A percentile compares a stretch with the other conserved stretches of the same genome.
These are phyloP conservation scores for Aspergillus cristatus DNA, from an alignment of 495 filamentous ascomycete species.

Conservation along the genomic window DNA sequence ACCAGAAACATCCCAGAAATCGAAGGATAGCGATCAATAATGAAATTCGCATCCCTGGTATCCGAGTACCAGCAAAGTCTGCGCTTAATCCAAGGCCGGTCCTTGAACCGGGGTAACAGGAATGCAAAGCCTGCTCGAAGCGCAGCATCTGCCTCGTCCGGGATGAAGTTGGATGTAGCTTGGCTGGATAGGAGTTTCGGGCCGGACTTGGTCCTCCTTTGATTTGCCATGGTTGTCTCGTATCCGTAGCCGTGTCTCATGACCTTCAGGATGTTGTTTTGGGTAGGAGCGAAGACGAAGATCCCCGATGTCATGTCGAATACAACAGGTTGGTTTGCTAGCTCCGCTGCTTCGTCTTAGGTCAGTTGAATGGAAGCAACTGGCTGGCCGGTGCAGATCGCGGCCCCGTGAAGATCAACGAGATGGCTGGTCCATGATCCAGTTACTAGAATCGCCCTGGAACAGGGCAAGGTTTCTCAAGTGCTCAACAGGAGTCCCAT, in stretches of 20 bases:
- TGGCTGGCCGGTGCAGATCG: slow-evolving; percentile 43
- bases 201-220: slow-evolving; percentile 1
- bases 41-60: slow-evolving; percentile 13
- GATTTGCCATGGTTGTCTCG: slow-evolving; percentile 25
- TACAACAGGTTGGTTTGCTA: slow-evolving; percentile 20
- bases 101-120: slow-evolving; percentile 46
- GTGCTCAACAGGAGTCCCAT: too few species aligned
- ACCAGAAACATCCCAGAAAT: slow-evolving; percentile 7
- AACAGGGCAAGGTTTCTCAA: slow-evolving; percentile 1
- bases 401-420: slow-evolving; percentile 57
- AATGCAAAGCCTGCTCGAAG: slow-evolving; percentile 42
- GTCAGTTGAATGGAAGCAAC: slow-evolving; percentile 16
- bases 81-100: slow-evolving; percentile 50
- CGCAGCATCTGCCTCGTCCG: slow-evolving; percentile 5
- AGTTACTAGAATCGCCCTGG: slow-evolving; percentile 52
- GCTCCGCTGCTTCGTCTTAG: slow-evolving; percentile 8
- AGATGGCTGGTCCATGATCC: slow-evolving; percentile 68
- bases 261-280: slow-evolving; percentile 55
- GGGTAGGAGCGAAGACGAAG: slow-evolving; percentile 62
- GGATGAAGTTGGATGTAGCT: slow-evolving; percentile 9
- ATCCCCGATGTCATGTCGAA: slow-evolving; percentile 63
- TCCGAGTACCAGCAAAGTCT: slow-evolving; percentile 27
- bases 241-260: slow-evolving; percentile 71
- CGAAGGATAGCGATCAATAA: slow-evolving; percentile 14
- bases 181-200: slow-evolving; percentile 1